These are phyloP conservation scores for Myrica gale DNA, from an alignment of 306 rosid species.

Conservation along the genomic window DNA sequence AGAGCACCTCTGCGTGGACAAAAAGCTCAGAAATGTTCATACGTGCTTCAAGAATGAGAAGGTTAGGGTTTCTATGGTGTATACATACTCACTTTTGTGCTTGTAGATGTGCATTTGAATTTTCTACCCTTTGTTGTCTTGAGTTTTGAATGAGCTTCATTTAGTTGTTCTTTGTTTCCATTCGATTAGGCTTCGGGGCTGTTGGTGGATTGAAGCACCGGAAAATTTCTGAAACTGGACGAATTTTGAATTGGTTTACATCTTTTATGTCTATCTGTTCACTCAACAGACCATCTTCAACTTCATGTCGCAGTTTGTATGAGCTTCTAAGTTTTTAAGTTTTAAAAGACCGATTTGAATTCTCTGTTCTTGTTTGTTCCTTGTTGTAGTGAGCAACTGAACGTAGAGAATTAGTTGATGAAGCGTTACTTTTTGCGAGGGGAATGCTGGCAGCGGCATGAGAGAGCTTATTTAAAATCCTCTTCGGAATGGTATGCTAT, in stretches of 20 bases:
- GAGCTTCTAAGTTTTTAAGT: neutral
- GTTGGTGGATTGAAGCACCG: constrained; percentile 1
- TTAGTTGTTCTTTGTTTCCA: constrained; percentile 1
- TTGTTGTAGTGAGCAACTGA: constrained; percentile 1
- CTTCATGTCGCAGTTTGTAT: neutral
- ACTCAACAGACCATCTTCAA: neutral
- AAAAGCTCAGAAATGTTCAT: constrained; percentile 96
- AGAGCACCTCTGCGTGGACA: constrained; percentile 93
- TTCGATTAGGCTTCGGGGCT: constrained; percentile 1
- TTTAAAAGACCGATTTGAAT: neutral
- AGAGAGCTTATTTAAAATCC: neutral
- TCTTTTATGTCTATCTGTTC: neutral
- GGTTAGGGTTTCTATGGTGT: constrained; percentile 56
- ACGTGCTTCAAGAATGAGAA: constrained; percentile 96
- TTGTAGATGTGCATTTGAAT: neutral
- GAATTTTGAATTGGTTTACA: constrained; percentile 6
- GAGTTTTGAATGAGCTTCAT: neutral
- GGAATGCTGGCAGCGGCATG: constrained; percentile 20
- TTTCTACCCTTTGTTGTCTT: neutral
- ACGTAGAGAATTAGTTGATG: neutral
- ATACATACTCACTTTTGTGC: neutral
- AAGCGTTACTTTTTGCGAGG: neutral
- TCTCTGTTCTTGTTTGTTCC: neutral
- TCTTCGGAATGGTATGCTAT: neutral
- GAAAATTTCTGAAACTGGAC: neutral